Percentiles rank a stretch among this genome's conserved stretches.
These are phyloP conservation scores for Leccinum angustisporum DNA, from an alignment of 1,284 basidiomycete genomes.

Conservation along the genomic window DNA sequence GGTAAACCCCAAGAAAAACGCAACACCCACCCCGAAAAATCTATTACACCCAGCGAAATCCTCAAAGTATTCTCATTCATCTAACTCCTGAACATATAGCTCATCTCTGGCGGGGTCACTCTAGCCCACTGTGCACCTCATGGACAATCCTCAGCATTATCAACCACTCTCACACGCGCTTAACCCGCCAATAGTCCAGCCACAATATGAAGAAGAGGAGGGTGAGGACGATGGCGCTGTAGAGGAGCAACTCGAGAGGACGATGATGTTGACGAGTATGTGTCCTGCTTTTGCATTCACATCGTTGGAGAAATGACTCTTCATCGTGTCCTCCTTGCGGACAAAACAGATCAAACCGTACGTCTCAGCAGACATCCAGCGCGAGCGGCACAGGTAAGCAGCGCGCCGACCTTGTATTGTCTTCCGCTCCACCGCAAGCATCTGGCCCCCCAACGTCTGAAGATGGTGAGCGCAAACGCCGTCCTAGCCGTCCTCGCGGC, in stretches of 20 bases:
- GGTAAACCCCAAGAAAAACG: constrained; percentile 31
- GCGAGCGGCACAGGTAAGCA: constrained; percentile 21
- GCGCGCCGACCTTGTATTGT: constrained; percentile 14
- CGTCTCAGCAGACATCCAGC: constrained; percentile 19
- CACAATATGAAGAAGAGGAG: constrained; percentile 39
- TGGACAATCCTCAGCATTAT: constrained; percentile 78
- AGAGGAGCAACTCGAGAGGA: constrained; percentile 59
- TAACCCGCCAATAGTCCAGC: constrained; percentile 50
- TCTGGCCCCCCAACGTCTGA: constrained; percentile 24
- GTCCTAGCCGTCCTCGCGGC: constrained; percentile 71
- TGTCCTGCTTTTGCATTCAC: constrained; percentile 11
- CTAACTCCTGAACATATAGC: constrained; percentile 28
- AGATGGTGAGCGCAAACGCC: constrained; percentile 51
- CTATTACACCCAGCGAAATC: constrained; percentile 35
- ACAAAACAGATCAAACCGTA: constrained; percentile 26
- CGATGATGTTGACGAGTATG: constrained; percentile 38
- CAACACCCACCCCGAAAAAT: constrained; percentile 34
- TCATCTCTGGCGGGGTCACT: constrained; percentile 15
- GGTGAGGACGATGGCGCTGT: constrained; percentile 68
- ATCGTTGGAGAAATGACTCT: constrained; percentile 1
- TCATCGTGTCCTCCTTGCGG: neutral
- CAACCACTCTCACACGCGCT: constrained; percentile 77
- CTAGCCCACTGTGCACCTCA: constrained; percentile 26
- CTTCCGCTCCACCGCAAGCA: constrained; percentile 19
- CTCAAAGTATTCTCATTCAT: constrained; percentile 20